phyloP scores from a whole-genome alignment of 176 grass and related monocot species.

The Musa schizocarpa region DNA sequence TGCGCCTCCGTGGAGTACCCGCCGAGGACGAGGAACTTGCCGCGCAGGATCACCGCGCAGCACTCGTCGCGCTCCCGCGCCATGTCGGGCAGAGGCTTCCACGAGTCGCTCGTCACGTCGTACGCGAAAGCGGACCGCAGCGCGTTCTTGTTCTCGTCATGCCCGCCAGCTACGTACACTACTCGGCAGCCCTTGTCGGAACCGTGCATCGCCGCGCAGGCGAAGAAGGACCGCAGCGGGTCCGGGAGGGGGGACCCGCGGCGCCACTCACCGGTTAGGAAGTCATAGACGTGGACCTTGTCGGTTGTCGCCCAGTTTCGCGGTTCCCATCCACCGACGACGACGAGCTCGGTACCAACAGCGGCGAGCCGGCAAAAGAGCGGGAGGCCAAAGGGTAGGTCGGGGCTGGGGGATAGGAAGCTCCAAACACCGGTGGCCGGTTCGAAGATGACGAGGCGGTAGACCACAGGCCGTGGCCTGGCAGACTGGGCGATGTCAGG shows the following conservation, averaged over 20 bases:
- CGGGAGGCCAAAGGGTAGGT: not conserved
- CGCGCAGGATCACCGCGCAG: not conserved
- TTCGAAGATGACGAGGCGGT: not conserved
- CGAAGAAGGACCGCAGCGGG: too few relatives aligned
- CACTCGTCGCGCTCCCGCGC: not conserved
- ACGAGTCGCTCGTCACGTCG: not conserved
- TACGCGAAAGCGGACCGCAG: not conserved
- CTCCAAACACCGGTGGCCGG: not conserved
- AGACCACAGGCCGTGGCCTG: not conserved
- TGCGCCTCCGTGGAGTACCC: too few relatives aligned
- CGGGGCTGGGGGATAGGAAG: not conserved
- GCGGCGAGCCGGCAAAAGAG: too few relatives aligned
- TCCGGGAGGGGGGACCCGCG: too few relatives aligned
- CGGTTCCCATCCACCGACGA: not conserved
- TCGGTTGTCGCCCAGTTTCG: not conserved
- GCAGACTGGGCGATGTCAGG: not conserved
- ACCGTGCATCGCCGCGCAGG: not conserved
- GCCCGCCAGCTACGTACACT: too few relatives aligned
- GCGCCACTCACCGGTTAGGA: not conserved
- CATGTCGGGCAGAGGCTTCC: not conserved
- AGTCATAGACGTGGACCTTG: not conserved
- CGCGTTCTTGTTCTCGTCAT: too few relatives aligned
- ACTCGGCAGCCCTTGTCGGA: too few relatives aligned
- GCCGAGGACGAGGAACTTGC: not conserved
- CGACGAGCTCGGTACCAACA: not conserved